Conservation (phyloP, 208 protist species). For the Acanthamoeba triangularis region DNA sequence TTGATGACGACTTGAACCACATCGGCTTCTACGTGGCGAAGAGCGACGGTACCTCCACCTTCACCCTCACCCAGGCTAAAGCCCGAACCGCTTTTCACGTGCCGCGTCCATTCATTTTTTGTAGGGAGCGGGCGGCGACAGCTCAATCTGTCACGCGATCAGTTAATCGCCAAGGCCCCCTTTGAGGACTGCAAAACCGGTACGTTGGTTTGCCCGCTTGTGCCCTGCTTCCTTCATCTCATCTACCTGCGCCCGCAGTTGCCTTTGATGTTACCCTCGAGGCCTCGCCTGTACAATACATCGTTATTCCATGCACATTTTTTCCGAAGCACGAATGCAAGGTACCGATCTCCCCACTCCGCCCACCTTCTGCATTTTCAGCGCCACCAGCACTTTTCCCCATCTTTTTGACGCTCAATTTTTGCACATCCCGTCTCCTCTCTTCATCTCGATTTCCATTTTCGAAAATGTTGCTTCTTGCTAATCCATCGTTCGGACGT, state of each 20-base stretch:
- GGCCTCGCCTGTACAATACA: slow-evolving; percentile 53
- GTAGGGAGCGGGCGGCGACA: slow-evolving; percentile 69
- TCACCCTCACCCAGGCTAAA: too few species aligned
- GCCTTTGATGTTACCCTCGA: slow-evolving; percentile 63
- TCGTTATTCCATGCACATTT: slow-evolving; percentile 67
- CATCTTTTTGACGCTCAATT: neutral
- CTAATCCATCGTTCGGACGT: neutral
- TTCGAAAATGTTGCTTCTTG: neutral
- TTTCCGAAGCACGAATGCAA: slow-evolving; percentile 44
- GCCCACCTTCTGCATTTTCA: neutral
- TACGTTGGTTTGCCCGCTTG: neutral
- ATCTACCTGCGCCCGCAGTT: neutral
- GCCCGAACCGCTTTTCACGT: neutral
- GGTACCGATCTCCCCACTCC: neutral
- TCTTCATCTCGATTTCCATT: neutral
- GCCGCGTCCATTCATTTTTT: neutral
- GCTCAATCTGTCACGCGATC: slow-evolving; percentile 33
- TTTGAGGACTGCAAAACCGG: slow-evolving; percentile 65
- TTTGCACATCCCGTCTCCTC: neutral
- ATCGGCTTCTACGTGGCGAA: slow-evolving; percentile 71
- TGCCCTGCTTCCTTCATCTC: neutral
- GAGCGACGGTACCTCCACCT: slow-evolving; percentile 39
- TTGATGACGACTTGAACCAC: slow-evolving; percentile 60
- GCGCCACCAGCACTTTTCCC: neutral
- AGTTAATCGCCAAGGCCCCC: slow-evolving; percentile 65